Percentiles rank a stretch among this genome's conserved stretches.
Conservation (phyloP, 495 filamentous ascomycete species). For the Sabuloglossum arenarium region DNA sequence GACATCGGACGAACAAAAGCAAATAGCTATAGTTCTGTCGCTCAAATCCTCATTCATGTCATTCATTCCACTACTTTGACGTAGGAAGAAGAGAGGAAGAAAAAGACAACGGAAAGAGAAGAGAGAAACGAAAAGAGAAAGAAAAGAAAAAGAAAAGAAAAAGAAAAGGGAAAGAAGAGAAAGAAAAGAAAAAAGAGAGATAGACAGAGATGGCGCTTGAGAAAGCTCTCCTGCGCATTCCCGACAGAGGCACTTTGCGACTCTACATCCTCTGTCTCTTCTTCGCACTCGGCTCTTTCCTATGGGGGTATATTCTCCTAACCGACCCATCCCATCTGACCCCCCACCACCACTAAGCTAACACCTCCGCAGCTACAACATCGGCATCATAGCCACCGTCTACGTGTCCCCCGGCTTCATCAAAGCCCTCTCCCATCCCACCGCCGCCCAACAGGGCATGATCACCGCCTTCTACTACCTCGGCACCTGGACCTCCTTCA, state of each 20-base stretch:
- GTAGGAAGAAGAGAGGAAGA: too few species aligned
- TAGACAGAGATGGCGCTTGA: not conserved
- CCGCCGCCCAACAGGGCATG: conserved; percentile 23
- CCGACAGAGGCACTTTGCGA: conserved; percentile 16
- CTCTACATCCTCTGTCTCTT: conserved; percentile 27
- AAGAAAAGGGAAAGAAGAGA: too few species aligned
- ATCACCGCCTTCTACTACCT: conserved; percentile 37
- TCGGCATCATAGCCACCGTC: conserved; percentile 33
- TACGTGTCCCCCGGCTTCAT: conserved; percentile 32
- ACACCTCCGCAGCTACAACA: conserved; percentile 32
- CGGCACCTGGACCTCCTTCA: conserved; percentile 31
- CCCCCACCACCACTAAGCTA: not conserved
- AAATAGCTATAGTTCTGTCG: too few species aligned
- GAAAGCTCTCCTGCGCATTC: conserved; percentile 7
- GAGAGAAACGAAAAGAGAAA: too few species aligned
- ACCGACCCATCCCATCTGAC: conserved; percentile 2
- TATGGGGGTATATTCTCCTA: conserved; percentile 29
- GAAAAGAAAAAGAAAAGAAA: too few species aligned
- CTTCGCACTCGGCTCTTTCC: conserved; percentile 33
- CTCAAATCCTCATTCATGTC: too few species aligned
- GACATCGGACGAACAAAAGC: too few species aligned
- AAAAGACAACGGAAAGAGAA: too few species aligned
- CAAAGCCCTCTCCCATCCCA: conserved; percentile 21
- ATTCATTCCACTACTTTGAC: too few species aligned
- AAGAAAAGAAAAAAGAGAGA: too few species aligned